A percentile compares a stretch with the other conserved stretches of the same genome.
These are phyloP conservation scores for Metarhizium anisopliae DNA, from an alignment of 2,329 filamentous ascomycete genomes.

Conservation along the genomic window DNA sequence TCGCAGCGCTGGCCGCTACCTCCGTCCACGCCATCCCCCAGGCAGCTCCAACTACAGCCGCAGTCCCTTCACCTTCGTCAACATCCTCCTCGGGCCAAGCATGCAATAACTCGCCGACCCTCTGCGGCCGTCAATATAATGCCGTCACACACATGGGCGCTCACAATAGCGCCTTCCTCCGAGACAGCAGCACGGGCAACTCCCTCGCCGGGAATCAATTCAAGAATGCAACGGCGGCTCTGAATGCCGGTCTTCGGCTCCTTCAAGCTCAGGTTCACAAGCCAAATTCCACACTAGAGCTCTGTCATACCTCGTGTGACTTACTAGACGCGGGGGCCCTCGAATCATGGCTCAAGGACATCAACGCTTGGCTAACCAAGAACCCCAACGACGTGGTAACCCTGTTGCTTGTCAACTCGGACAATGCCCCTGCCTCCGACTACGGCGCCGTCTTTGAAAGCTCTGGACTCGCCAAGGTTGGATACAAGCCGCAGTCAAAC, in stretches of 20 bases:
- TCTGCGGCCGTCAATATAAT: constrained; percentile 65
- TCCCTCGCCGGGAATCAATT: constrained; percentile 64
- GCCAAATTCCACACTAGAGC: constrained; percentile 45
- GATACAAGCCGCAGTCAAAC: constrained; percentile 44
- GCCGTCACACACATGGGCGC: constrained; percentile 71
- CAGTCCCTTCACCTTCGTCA: constrained; percentile 8
- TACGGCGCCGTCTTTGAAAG: constrained; percentile 46
- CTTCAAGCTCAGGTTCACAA: constrained; percentile 66
- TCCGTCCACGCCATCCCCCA: constrained; percentile 15
- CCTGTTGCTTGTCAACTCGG: constrained; percentile 62
- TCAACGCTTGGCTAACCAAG: constrained; percentile 60
- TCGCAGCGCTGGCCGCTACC: constrained; percentile 13
- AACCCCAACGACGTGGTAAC: constrained; percentile 71
- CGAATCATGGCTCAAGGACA: constrained; percentile 50
- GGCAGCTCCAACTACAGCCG: constrained; percentile 4
- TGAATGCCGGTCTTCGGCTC: constrained; percentile 62
- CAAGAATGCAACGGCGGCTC: constrained; percentile 61
- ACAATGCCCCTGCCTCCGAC: constrained; percentile 43
- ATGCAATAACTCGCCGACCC: constrained; percentile 73
- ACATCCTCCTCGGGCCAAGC: constrained; percentile 25
- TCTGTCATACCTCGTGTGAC: constrained; percentile 62
- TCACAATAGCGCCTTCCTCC: constrained; percentile 65
- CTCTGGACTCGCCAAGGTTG: constrained; percentile 52
- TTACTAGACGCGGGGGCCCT: constrained; percentile 62
- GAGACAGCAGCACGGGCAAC: constrained; percentile 52